These are phyloP conservation scores for Boletus patriciae DNA, from an alignment of 768 basidiomycete genomes.

Conservation along the genomic window DNA sequence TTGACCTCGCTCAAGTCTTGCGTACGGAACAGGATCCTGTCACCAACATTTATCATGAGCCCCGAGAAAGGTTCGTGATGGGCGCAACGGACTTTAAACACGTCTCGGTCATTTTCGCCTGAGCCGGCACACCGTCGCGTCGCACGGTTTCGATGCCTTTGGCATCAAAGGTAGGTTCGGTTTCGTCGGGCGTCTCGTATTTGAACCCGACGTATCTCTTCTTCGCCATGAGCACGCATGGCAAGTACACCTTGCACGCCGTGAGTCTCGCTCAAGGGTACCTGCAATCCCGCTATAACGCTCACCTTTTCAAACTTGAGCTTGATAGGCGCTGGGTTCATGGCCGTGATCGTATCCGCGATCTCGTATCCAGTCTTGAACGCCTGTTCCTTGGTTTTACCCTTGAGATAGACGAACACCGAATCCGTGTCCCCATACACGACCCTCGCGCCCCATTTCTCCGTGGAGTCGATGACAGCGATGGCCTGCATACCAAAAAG, in stretches of 20 bases:
- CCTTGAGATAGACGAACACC: conserved; percentile 86
- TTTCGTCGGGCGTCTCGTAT: conserved; percentile 81
- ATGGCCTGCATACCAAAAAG: conserved; percentile 60
- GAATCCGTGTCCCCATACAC: conserved; percentile 99
- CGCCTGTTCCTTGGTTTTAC: conserved; percentile 90
- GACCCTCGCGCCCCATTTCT: conserved; percentile 88
- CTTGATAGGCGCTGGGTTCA: conserved; percentile 90
- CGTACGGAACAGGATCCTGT: conserved; percentile 86
- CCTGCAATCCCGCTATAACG: neutral
- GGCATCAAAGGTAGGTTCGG: conserved; percentile 82
- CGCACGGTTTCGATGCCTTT: conserved; percentile 98
- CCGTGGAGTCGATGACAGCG: conserved; percentile 66
- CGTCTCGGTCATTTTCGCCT: conserved; percentile 89
- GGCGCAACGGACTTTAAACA: conserved; percentile 69
- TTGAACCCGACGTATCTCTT: conserved; percentile 98
- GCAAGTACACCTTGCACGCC: conserved; percentile 76
- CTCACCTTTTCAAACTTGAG: conserved; percentile 96
- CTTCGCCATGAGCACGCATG: conserved; percentile 95
- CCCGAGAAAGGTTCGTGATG: neutral
- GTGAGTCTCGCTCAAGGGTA: neutral
- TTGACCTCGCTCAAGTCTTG: conserved; percentile 90
- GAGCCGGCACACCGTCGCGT: conserved; percentile 87
- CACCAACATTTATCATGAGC: neutral
- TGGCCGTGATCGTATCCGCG: conserved; percentile 77
- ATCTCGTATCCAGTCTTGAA: conserved; percentile 94